Evolutionary conservation across 78 protist genomes (phyloP), one percentile per base, ranked within the genome.

Genomic region (Tieghemostelium lacteum): DNA sequence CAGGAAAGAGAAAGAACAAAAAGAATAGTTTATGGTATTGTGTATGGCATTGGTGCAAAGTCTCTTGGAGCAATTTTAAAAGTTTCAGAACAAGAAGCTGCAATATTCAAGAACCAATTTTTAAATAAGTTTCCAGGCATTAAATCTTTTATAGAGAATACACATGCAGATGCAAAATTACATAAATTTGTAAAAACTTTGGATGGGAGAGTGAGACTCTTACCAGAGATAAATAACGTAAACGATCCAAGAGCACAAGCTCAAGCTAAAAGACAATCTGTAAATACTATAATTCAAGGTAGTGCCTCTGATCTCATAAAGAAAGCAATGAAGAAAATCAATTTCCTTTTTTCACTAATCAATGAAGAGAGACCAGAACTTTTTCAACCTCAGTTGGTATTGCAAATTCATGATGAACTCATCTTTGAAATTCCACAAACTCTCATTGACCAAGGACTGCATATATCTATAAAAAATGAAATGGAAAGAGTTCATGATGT

Each of bases 321-420:
- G 66, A 49, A 7, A 22, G 94, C 92, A n/a, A 94, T 94, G 96
- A 24, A 92, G 0, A 49, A 19, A 3, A 66, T 83, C 64, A 36
- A 74, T 40, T 22, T 39, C 17, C 36, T 45, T 14, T 45, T 45
- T 10, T 14, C 10, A 14, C 14, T 5, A 54, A 50, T 17, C 19
- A 31, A 10, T 36, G 29, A 19, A 20, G 55, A 29, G 50, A 65
- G 10, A 45, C 52, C 52, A 6, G 10, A 45, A 14, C 28, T 36
- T 20, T 7, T n/a, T 17, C 24, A 16, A 36, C 83, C 87, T 29
- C 49, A 94, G 31, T 49, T 94, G 16, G 28, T 88, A 19, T 40
- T 88, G 5, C 96, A 94, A 71, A 63, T 94, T 37, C 96, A 94
- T 57, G 96, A 94, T 55, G 96, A 94, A 88, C 87, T 94, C 14